A percentile compares a stretch with the other conserved stretches of the same genome.
These are phyloP conservation scores for Aureobasidium mangrovei DNA, from an alignment of 2,329 filamentous ascomycete genomes.

Conservation along the genomic window DNA sequence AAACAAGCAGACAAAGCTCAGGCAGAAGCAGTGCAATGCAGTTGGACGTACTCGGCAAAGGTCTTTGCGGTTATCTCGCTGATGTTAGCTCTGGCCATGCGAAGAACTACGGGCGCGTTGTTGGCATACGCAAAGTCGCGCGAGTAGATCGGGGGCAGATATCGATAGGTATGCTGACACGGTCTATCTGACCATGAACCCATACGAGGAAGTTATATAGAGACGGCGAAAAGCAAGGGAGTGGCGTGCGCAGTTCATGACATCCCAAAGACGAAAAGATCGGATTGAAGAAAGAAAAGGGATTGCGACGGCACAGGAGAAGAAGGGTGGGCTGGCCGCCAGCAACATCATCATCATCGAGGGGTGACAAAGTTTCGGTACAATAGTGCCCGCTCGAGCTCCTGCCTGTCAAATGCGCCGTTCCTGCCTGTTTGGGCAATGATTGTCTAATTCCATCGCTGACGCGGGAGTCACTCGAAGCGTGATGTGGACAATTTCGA, in stretches of 20 bases:
- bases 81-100: slow-evolving; percentile 40
- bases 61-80: slow-evolving; percentile 38
- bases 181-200: slow-evolving; percentile 16
- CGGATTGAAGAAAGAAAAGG: not conserved
- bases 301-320: not conserved
- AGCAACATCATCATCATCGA: not conserved
- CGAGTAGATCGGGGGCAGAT: slow-evolving; percentile 24
- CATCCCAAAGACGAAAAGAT: slow-evolving; percentile 8
- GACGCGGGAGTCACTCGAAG: not conserved
- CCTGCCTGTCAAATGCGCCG: slow-evolving; percentile 2
- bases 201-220: slow-evolving; percentile 19
- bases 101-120: slow-evolving; percentile 29
- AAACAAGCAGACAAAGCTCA: not conserved
- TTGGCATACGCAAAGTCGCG: slow-evolving; percentile 39
- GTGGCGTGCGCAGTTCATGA: slow-evolving; percentile 15
- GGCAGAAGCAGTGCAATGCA: slow-evolving; percentile 26
- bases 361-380: slow-evolving; percentile 10
- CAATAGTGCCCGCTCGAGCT: not conserved
- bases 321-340: not conserved
- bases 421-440: not conserved
- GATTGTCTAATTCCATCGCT: not conserved
- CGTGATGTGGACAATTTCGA: not conserved
- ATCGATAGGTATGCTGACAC: slow-evolving; percentile 17
- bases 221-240: slow-evolving; percentile 16
- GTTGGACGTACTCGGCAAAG: slow-evolving; percentile 45